A percentile compares a stretch with the other conserved stretches of the same genome.
Evolutionary conservation across 345 rosid species (phyloP).

Genomic region (Populus simonii): DNA sequence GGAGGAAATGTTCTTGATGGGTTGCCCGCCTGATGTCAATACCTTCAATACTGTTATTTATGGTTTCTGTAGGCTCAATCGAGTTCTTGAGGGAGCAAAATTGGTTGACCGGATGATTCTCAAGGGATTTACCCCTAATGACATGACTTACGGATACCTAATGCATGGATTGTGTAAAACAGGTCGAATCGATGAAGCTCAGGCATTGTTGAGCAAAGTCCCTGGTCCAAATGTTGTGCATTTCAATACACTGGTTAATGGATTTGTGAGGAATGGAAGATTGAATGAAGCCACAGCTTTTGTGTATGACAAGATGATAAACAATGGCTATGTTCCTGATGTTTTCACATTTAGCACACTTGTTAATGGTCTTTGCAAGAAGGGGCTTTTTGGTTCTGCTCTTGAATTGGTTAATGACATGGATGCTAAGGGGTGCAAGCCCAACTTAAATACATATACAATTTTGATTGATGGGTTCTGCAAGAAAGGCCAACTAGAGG

Average conservation of each 20-base stretch:
- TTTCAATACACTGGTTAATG: constrained; percentile 67
- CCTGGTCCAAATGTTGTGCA: constrained; percentile 46
- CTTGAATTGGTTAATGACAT: constrained; percentile 50
- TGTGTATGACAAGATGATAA: constrained; percentile 38
- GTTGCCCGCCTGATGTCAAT: constrained; percentile 71
- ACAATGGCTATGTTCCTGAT: constrained; percentile 44
- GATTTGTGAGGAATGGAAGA: constrained; percentile 54
- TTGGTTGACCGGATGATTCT: constrained; percentile 73
- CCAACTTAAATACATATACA: constrained; percentile 61
- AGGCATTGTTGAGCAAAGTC: constrained; percentile 47
- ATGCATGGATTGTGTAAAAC: constrained; percentile 62
- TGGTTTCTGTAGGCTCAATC: constrained; percentile 57
- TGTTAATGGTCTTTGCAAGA: constrained; percentile 66
- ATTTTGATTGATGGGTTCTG: constrained; percentile 62
- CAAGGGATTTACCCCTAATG: constrained; percentile 68
- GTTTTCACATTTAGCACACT: constrained; percentile 61
- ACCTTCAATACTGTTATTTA: constrained; percentile 75
- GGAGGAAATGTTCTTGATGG: constrained; percentile 88
- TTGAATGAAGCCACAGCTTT: constrained; percentile 63
- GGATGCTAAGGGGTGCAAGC: constrained; percentile 51
- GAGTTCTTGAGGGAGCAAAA: constrained; percentile 67
- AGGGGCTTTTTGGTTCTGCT: constrained; percentile 60
- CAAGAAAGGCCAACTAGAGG: constrained; percentile 57
- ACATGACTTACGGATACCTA: constrained; percentile 57
- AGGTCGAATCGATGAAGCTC: constrained; percentile 71